Evolutionary conservation across 2,329 filamentous ascomycete species (phyloP), one percentile per base, ranked within the genome.

Genomic region (Exophiala dermatitidis): DNA sequence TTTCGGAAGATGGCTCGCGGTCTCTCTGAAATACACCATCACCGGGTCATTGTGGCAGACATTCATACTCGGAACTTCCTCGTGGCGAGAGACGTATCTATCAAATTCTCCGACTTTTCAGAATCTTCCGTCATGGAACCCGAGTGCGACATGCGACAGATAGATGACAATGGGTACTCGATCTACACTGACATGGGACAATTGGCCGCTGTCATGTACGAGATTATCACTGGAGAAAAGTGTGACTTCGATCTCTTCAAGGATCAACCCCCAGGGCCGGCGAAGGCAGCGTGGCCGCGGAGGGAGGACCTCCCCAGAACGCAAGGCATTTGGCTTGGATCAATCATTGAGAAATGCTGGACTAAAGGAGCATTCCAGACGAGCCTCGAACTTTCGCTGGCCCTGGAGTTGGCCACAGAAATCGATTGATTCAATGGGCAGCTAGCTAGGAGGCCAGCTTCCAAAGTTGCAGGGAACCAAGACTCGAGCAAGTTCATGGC

Each of bases 161-260:
- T 57, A 2, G 59, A 67, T 54, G 62, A 65, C 26, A 5, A 56
- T 58, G 65, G 63, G 29, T 65, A 59, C 47, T 62, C 62, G 1
- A 59, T 61, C 9, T 57, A 57, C n/a, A 67, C 60, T 9, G 65
- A 69, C 51, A 65, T 69, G 43, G 64, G 63, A 1, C 59, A 63
- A 8, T 60, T 69, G 10, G 66, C 65, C 4, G 54, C 61, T 30
- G 66, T 67, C 9, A 65, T 68, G 40, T 69, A 63, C 48, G 62
- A 67, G 52, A 55, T 68, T 41, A 41, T 65, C 6, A 63, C 53
- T 57, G 36, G 36, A 4, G 8, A 38, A 4, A 7, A n/a, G 10
- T 38, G 36, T n/a, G 4, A 64, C 30, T 63, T 66, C 42, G 60
- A 66, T 45, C 50, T 67, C 19, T 60, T 62, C 33, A 54, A 63